These are phyloP conservation scores for Pythium volutum DNA, from an alignment of 352 stramenopile genomes.

Conservation along the genomic window DNA sequence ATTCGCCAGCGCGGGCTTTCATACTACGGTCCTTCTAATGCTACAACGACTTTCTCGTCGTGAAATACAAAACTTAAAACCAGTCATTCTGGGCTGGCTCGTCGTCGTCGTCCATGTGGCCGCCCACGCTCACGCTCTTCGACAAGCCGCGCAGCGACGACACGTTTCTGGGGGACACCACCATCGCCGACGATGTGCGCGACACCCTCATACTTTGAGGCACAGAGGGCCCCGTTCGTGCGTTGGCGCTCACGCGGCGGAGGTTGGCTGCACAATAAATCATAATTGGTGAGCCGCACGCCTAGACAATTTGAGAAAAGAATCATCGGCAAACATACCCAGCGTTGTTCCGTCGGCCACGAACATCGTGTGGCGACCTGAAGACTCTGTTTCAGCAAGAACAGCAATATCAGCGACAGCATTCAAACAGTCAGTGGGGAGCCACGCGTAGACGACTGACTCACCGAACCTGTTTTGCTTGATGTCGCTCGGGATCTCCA, in stretches of 20 bases:
- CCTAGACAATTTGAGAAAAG: background rate
- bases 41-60: slow-evolving; percentile 25
- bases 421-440: background rate
- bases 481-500: slow-evolving; percentile 28
- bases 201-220: slow-evolving; percentile 46
- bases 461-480: slow-evolving; percentile 44
- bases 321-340: slow-evolving; percentile 22
- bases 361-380: slow-evolving; percentile 45
- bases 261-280: slow-evolving; percentile 41
- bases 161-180: slow-evolving; percentile 41
- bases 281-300: background rate
- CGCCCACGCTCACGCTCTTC: slow-evolving; percentile 71
- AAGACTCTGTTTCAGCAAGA: slow-evolving; percentile 22
- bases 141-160: slow-evolving; percentile 48
- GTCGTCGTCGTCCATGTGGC: slow-evolving; percentile 56
- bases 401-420: background rate
- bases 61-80: slow-evolving; percentile 48
- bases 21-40: slow-evolving; percentile 26
- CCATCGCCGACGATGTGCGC: slow-evolving; percentile 42
- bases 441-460: slow-evolving; percentile 26
- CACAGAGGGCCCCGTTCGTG: slow-evolving; percentile 26
- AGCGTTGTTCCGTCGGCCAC: slow-evolving; percentile 37
- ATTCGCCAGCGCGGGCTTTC: slow-evolving; percentile 24
- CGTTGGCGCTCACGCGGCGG: slow-evolving; percentile 45
- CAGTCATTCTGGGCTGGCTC: slow-evolving; percentile 71